Conservation (phyloP, 495 filamentous ascomycete species). For the Trichoderma orchidacearum region DNA sequence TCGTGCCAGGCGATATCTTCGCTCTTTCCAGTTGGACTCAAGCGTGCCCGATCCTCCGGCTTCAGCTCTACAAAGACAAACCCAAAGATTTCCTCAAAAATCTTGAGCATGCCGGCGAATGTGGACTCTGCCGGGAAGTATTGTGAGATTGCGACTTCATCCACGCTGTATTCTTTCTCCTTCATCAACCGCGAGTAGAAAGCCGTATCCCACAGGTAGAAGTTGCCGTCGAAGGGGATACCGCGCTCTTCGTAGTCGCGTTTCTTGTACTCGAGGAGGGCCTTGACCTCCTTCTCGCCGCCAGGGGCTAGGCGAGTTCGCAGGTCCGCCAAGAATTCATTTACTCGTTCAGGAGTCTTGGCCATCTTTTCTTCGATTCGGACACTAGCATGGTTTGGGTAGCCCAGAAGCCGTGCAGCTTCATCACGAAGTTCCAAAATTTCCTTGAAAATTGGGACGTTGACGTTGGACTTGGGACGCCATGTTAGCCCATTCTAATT, state of each 20-base stretch:
- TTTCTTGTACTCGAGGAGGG: slow-evolving; percentile 68
- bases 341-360: slow-evolving; percentile 75
- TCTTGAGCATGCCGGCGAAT: slow-evolving; percentile 79
- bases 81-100: slow-evolving; percentile 90
- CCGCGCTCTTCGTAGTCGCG: slow-evolving; percentile 48
- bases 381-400: slow-evolving; percentile 85
- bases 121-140: slow-evolving; percentile 85
- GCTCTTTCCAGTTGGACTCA: slow-evolving; percentile 38
- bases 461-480: slow-evolving; percentile 53
- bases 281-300: slow-evolving; percentile 60
- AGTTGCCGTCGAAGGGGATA: slow-evolving; percentile 50
- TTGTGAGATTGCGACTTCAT: slow-evolving; percentile 81
- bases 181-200: slow-evolving; percentile 87
- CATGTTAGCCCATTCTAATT: slow-evolving; percentile 23
- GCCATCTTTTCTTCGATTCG: slow-evolving; percentile 96
- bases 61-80: slow-evolving; percentile 76
- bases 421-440: slow-evolving; percentile 83
- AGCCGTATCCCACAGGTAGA: slow-evolving; percentile 79
- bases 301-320: slow-evolving; percentile 60
- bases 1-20: slow-evolving; percentile 48
- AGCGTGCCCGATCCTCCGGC: slow-evolving; percentile 29
- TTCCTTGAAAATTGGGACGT: slow-evolving; percentile 75
- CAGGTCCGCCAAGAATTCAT: slow-evolving; percentile 73
- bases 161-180: slow-evolving; percentile 77
- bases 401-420: slow-evolving; percentile 79